Evolutionary conservation across 768 basidiomycete genomes (phyloP).

Genomic region (Pisolithus marmoratus): DNA sequence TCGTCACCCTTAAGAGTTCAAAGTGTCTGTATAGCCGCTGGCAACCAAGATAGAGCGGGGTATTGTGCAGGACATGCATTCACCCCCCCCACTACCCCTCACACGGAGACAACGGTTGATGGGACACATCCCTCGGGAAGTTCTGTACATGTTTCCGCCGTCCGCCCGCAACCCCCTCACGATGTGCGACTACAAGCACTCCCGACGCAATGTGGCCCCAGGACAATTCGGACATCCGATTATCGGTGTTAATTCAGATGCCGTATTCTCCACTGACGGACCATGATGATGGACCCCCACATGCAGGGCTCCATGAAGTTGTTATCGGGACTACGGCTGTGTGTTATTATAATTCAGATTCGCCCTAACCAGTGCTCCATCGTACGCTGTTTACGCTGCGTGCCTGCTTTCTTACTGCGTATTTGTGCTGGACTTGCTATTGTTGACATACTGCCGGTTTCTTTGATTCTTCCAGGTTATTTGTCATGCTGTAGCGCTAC

Average conservation of each 20-base stretch:
- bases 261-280: slow-evolving; percentile 10
- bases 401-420: slow-evolving; percentile 6
- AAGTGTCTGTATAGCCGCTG: slow-evolving; percentile 16
- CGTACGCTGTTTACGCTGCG: slow-evolving; percentile 4
- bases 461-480: neutral
- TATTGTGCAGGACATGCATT: neutral
- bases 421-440: neutral
- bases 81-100: slow-evolving; percentile 1
- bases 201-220: slow-evolving; percentile 3
- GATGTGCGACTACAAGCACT: neutral
- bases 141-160: slow-evolving; percentile 23
- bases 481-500: neutral
- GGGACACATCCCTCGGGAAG: slow-evolving; percentile 18
- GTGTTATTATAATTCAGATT: slow-evolving; percentile 8
- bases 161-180: slow-evolving; percentile 5
- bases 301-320: slow-evolving; percentile 12
- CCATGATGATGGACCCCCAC: neutral
- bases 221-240: slow-evolving; percentile 18
- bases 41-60: slow-evolving; percentile 4
- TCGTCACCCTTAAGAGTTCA: slow-evolving; percentile 3
- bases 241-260: slow-evolving; percentile 26
- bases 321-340: slow-evolving; percentile 22
- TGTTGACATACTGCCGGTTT: neutral
- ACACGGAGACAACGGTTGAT: slow-evolving; percentile 19
- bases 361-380: slow-evolving; percentile 8